Conservation (phyloP, 23 red algal genomes). For the Cyanidioschyzon merolae region DNA sequence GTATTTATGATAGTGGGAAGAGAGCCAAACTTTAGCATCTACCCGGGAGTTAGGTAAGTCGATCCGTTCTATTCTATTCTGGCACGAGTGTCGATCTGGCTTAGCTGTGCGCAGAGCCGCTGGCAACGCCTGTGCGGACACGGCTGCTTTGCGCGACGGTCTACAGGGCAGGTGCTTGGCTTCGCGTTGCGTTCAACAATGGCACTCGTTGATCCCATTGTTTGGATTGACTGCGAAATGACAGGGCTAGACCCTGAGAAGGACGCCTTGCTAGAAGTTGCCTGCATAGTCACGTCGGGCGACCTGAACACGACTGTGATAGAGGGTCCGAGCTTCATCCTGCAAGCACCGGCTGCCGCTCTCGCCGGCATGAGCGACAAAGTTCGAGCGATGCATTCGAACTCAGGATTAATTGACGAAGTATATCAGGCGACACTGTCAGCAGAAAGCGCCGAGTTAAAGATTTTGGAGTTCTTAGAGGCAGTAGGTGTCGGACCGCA, state of each 20-base stretch:
- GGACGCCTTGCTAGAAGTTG: conserved; percentile 1
- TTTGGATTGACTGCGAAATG: conserved; percentile 17
- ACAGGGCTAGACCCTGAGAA: neutral
- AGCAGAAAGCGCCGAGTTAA: neutral
- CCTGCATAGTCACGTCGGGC: conserved; percentile 9
- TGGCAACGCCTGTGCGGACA: too few species aligned
- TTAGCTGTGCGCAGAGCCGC: too few species aligned
- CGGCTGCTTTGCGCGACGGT: too few species aligned
- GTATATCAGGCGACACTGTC: neutral
- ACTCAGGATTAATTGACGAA: neutral
- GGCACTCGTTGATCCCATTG: neutral
- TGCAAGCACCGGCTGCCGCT: neutral
- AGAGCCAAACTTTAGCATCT: too few species aligned
- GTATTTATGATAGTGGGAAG: too few species aligned
- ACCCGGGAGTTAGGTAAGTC: too few species aligned
- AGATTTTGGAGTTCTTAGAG: neutral
- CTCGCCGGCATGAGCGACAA: neutral
- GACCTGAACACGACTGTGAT: neutral
- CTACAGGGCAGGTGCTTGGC: too few species aligned
- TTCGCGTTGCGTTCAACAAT: too few species aligned
- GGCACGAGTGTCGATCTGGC: too few species aligned
- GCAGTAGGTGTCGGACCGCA: neutral
- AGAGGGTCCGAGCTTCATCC: neutral
- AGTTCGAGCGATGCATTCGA: neutral
- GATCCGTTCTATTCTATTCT: too few species aligned